A percentile compares a stretch with the other conserved stretches of the same genome.
Conservation (phyloP, 2,329 filamentous ascomycete species). For the Colletotrichum eremochloae region DNA sequence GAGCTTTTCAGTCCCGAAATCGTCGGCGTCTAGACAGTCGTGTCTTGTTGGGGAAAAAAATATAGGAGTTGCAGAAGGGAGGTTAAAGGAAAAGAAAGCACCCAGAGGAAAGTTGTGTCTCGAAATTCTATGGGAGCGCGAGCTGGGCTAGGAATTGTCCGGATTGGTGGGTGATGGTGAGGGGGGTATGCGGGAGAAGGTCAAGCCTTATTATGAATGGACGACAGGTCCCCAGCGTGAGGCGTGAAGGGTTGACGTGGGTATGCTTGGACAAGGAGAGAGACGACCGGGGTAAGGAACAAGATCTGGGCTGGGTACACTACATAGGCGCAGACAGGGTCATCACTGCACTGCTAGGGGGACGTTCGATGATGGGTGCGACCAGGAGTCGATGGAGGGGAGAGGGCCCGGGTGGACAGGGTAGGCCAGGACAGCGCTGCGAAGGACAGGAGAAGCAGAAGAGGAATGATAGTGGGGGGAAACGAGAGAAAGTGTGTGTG, state of each 20-base stretch:
- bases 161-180: slow-evolving; percentile 41
- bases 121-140: slow-evolving; percentile 40
- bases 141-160: slow-evolving; percentile 32
- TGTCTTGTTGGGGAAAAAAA: slow-evolving; percentile 16
- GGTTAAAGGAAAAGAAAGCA: slow-evolving; percentile 41
- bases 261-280: slow-evolving; percentile 33
- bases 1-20: slow-evolving; percentile 1
- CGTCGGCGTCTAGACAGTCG: slow-evolving; percentile 13
- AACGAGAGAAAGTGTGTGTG: background rate
- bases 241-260: slow-evolving; percentile 42
- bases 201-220: slow-evolving; percentile 44
- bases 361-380: slow-evolving; percentile 39
- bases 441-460: slow-evolving; percentile 18
- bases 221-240: slow-evolving; percentile 41
- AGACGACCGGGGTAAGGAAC: slow-evolving; percentile 39
- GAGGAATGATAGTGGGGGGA: slow-evolving; percentile 7
- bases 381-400: slow-evolving; percentile 36
- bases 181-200: slow-evolving; percentile 42
- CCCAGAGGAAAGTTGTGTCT: slow-evolving; percentile 40
- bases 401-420: slow-evolving; percentile 29
- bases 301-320: slow-evolving; percentile 42
- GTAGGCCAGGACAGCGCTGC: slow-evolving; percentile 30
- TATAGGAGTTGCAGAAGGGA: slow-evolving; percentile 26
- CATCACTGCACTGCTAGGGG: slow-evolving; percentile 39
- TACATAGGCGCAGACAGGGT: slow-evolving; percentile 31